Conservation (phyloP, 2,329 filamentous ascomycete species). For the Aspergillus aculeatus region DNA sequence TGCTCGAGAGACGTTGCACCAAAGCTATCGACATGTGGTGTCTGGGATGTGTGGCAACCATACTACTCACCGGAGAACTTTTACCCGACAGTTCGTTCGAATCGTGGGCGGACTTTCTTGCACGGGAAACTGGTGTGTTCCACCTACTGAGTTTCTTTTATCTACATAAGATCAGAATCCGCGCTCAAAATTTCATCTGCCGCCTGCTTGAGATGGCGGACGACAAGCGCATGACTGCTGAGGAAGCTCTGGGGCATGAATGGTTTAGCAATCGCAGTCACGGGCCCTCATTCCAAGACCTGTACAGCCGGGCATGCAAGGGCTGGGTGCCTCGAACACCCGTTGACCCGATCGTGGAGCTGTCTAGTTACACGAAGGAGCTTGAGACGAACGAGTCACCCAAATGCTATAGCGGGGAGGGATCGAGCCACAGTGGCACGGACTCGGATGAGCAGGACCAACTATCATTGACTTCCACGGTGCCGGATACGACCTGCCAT, state of each 20-base stretch:
- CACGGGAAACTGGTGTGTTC: slow-evolving; percentile 44
- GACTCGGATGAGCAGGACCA: too few species aligned
- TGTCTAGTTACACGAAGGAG: too few species aligned
- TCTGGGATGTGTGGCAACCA: slow-evolving; percentile 55
- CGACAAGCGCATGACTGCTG: slow-evolving; percentile 50
- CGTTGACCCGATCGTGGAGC: too few species aligned
- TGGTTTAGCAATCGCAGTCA: slow-evolving; percentile 59
- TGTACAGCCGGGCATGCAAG: slow-evolving; percentile 51
- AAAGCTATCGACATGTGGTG: slow-evolving; percentile 63
- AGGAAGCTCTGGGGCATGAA: slow-evolving; percentile 52
- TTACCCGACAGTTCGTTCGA: slow-evolving; percentile 44
- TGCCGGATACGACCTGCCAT: too few species aligned
- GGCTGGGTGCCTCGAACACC: slow-evolving; percentile 50
- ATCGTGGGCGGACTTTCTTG: slow-evolving; percentile 30
- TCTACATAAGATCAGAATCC: slow-evolving; percentile 45
- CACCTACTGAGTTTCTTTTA: slow-evolving; percentile 43
- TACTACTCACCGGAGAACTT: slow-evolving; percentile 52
- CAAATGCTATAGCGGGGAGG: too few species aligned
- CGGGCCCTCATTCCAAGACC: slow-evolving; percentile 46
- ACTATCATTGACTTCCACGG: too few species aligned
- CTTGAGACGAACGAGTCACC: too few species aligned
- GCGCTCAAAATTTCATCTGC: slow-evolving; percentile 55
- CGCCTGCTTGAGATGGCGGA: slow-evolving; percentile 53
- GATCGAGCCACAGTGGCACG: too few species aligned
- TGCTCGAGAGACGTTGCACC: slow-evolving; percentile 51